Evolutionary conservation across 2,329 filamentous ascomycete genomes (phyloP), one percentile per base, ranked within the genome.

Genomic region (Sporothrix dimorphospora): DNA sequence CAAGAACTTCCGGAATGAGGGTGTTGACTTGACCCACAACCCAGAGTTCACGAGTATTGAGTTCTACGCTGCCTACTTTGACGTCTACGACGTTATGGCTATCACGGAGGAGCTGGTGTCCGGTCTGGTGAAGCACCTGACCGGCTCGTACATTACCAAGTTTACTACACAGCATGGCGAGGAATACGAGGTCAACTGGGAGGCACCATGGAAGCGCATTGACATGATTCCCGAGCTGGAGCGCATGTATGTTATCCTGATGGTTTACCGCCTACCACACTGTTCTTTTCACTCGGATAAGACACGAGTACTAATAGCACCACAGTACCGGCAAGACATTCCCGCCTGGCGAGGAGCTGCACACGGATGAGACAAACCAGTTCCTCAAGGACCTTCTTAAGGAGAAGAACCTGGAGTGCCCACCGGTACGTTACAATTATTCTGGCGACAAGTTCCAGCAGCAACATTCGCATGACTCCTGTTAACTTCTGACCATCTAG

Each of bases 11-110:
- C 87, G 96, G 78, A 99, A 99, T 79, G 94, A 97, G 82, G 92
- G 92, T 73, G 91, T 94, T 75, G 94, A 97, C 81, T 85, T 96
- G 68, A 99, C 96, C 8, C 96, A 99, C 86, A 99, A 98, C 85
- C 96, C 93, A 51, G 96, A 99, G 81, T 99, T 99, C 85, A 99
- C 96, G 57, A 97, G 94, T 34, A 93, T 94, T 81, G 96, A 99
- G 82, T 98, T 98, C 84, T 99, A 99, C 83, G 91, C 92, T 88
- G 95, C 96, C 3, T 98, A 94, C 76, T 92, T 92, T 71, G 94
- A 97, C 82, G 89, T 97, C 77, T 92, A 97, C 81, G 96, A 98
- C 79, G 85, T 98, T 73, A 94, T 97, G 91, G 85, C 92, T 73
- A 88, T 94, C 79, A 98, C 96, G 1, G 96, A 99, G 82, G 94